Base-by-base conservation (phyloP, 352 stramenopile genomes). In the Globisporangium lucens region DNA sequence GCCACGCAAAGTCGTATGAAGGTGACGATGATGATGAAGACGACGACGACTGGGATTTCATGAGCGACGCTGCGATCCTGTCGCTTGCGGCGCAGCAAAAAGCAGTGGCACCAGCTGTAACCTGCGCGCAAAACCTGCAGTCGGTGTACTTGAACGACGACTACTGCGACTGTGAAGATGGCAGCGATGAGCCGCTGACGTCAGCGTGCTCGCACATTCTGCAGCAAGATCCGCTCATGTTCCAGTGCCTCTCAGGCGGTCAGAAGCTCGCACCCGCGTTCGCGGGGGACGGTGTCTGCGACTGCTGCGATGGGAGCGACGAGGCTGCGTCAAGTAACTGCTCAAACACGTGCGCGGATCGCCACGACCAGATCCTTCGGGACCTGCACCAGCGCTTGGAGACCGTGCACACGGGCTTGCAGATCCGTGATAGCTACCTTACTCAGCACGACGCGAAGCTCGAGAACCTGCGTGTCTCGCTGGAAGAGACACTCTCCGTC, bases 301-400 rank as follows among this genome's bases (percentile, higher is more conserved):
- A 99, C 84, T 99, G 97, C 73, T 99, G 97, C 74, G 96, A 99
- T 79, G 97, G 96, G 27, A 92, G 86, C 62, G 97, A 99, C 70
- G 97, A 99, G 64, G 35, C 49, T 29, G 22, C n/a, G 4, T 9
- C 58, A 0, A 66, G 68, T 24, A 24, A 29, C 2, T 93, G 86
- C 55, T 6, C n/a, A 17, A 61, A 91, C 63, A 78, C 66, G 38
- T 94, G 86, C 51, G 53, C 51, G 1, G 47, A 53, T 10, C 55
- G 78, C 47, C 72, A 76, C 58, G 47, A 61, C n/a, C 10, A 30
- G 4, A 60, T 67, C 38, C 63, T 82, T 15, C 43, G 66, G 5
- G 46, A 22, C 1, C 70, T 86, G 8, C 36, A 71, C 38, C 24
- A 66, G 24, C 65, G 53, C 24, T 51, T 84, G 41, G 53, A 72